A percentile compares a stretch with the other conserved stretches of the same genome.
phyloP scores from a whole-genome alignment of 768 basidiomycete genomes.

The Clavaria fumosa region DNA sequence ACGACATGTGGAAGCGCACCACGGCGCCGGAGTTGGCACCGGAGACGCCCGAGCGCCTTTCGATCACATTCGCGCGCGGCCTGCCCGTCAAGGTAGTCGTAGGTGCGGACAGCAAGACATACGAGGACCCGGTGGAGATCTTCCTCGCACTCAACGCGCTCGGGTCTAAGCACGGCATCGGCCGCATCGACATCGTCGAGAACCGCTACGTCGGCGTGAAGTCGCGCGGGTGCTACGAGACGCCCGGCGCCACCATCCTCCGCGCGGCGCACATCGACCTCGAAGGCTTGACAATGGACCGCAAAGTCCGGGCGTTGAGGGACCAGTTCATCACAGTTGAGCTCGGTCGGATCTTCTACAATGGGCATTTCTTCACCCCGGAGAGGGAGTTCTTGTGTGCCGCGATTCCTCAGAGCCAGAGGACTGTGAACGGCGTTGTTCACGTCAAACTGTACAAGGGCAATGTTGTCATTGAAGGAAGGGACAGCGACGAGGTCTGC shows the following conservation, averaged over 20 bases:
- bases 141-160: conserved; percentile 85
- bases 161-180: conserved; percentile 89
- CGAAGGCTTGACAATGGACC: conserved; percentile 94
- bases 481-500: conserved; percentile 80
- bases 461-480: conserved; percentile 87
- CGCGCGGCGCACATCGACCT: conserved; percentile 91
- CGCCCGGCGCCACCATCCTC: conserved; percentile 91
- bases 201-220: conserved; percentile 99
- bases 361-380: conserved; percentile 99
- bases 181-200: conserved; percentile 97
- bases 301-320: conserved; percentile 86
- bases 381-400: conserved; percentile 91
- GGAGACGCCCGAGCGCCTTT: conserved; percentile 55
- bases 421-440: conserved; percentile 90
- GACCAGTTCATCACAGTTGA: conserved; percentile 92
- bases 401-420: conserved; percentile 85
- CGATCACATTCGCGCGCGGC: conserved; percentile 77
- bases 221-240: conserved; percentile 98
- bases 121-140: conserved; percentile 90
- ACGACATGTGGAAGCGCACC: conserved; percentile 99
- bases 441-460: conserved; percentile 91
- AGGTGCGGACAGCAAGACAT: conserved; percentile 34
- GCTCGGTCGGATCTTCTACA: conserved; percentile 86
- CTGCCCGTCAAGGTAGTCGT: conserved; percentile 74
- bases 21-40: conserved; percentile 73